Conservation (phyloP, 23 red algal genomes). For the Chondrus crispus region DNA sequence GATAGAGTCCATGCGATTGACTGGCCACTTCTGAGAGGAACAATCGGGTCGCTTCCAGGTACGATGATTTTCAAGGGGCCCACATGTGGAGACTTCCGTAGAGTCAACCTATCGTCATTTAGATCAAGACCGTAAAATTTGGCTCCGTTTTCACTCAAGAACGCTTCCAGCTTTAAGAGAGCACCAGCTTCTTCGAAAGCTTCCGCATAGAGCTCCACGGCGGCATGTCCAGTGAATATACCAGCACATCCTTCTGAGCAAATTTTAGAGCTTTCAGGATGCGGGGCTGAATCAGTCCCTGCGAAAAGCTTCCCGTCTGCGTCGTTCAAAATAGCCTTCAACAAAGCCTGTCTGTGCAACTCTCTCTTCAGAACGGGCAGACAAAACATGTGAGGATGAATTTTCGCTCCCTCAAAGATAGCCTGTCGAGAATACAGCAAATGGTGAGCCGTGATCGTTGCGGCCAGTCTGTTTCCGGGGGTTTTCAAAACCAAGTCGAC, state of each 20-base stretch:
- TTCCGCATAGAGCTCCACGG: constrained; percentile 82
- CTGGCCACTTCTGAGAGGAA: constrained; percentile 49
- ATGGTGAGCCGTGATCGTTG: constrained; percentile 88
- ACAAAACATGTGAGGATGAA: constrained; percentile 83
- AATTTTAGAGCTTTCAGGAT: constrained; percentile 53
- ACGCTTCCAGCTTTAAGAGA: constrained; percentile 74
- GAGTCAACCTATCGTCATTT: constrained; percentile 56
- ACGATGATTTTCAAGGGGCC: constrained; percentile 17
- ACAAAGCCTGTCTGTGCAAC: constrained; percentile 64
- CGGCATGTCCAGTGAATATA: constrained; percentile 61
- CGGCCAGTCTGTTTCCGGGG: constrained; percentile 54
- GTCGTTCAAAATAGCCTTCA: constrained; percentile 67
- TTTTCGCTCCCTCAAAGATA: constrained; percentile 70
- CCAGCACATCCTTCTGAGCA: constrained; percentile 65
- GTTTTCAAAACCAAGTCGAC: constrained; percentile 48
- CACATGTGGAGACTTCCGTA: not conserved
- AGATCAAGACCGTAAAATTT: constrained; percentile 77
- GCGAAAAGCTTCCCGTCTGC: constrained; percentile 74
- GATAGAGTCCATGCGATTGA: constrained; percentile 29
- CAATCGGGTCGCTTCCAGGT: constrained; percentile 13
- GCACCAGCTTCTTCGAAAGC: constrained; percentile 78
- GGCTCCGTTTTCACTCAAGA: constrained; percentile 77
- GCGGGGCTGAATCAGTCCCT: constrained; percentile 90
- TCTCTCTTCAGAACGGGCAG: constrained; percentile 91
- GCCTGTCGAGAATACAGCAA: constrained; percentile 64